These are phyloP conservation scores for Pseudogymnoascus sp. DNA, from an alignment of 2,329 filamentous ascomycete genomes.

Conservation along the genomic window DNA sequence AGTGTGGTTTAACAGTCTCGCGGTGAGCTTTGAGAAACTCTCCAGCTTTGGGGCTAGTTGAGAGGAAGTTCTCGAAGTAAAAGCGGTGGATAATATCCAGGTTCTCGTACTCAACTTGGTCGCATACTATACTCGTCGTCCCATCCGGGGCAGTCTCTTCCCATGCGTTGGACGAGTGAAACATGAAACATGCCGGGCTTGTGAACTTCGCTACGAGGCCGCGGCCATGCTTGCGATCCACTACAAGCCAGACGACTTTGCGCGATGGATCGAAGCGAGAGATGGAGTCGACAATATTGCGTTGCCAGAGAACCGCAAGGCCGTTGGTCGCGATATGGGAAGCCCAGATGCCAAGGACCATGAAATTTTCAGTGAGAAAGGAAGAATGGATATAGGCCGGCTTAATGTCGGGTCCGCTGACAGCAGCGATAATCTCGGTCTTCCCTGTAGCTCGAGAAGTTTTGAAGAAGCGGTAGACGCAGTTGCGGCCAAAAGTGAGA, in stretches of 20 bases:
- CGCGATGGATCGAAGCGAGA: slow-evolving; percentile 49
- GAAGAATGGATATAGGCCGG: slow-evolving; percentile 78
- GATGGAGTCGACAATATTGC: slow-evolving; percentile 63
- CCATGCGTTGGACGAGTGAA: slow-evolving; percentile 72
- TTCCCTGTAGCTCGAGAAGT: slow-evolving; percentile 53
- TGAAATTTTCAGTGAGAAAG: slow-evolving; percentile 62
- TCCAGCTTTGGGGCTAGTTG: slow-evolving; percentile 41
- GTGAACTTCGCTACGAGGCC: slow-evolving; percentile 64
- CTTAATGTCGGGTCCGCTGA: slow-evolving; percentile 40
- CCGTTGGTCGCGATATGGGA: slow-evolving; percentile 52
- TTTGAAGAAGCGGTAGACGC: slow-evolving; percentile 62
- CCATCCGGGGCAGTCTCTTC: slow-evolving; percentile 43
- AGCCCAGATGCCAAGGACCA: slow-evolving; percentile 66
- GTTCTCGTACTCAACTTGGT: slow-evolving; percentile 56
- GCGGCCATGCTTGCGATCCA: slow-evolving; percentile 54
- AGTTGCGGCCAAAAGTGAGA: slow-evolving; percentile 48
- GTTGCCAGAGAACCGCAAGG: slow-evolving; percentile 51
- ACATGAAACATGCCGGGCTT: slow-evolving; percentile 64
- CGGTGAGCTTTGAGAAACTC: slow-evolving; percentile 39
- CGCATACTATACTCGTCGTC: slow-evolving; percentile 53
- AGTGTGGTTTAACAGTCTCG: slow-evolving; percentile 33
- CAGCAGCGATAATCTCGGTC: slow-evolving; percentile 63
- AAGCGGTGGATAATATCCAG: slow-evolving; percentile 57
- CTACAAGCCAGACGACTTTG: slow-evolving; percentile 61
- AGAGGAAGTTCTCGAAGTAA: slow-evolving; percentile 63